Evolutionary conservation across 371 early-diverging fungal species (phyloP), one percentile per base, ranked within the genome.

Genomic region (Mortierella sp.): DNA sequence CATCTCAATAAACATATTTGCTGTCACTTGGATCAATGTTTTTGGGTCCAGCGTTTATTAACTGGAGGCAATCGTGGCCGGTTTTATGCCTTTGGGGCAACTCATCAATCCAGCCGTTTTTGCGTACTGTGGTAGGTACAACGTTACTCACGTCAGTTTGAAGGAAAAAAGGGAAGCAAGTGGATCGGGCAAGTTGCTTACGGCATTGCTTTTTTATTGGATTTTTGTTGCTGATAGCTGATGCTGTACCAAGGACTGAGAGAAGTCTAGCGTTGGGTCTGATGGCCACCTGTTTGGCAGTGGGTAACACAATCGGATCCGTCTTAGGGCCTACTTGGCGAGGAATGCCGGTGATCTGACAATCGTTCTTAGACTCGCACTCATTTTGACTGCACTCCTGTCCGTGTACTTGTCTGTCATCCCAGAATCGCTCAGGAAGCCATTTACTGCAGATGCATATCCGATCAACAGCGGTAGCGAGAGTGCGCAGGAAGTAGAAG

Each of bases 211-310:
- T 10, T 58, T 58, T 29, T 32, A 18, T 18, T 27, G 32, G 4
- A n/a, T 49, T n/a, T 6, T 5, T 18, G 21, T 49, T 38, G 16
- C 27, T 18, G 43, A 18, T 38, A 78, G 82, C 82, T 11, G 82
- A 82, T n/a, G 65, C 72, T 24, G 75, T 78, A 16, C 14, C 78
- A 4, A 44, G 58, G 14, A 41, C 29, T 3, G 16, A 6, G 0
- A 71, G 82, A 14, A 82, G 82, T 55, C 35, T 78, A 21, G 29
- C 14, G 5, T 38, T 82, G 10, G 82, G 82, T 10, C 75, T 65
- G 48, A 56, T 46, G 14, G 16, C 43, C 16, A 32, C 55, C 18
- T n/a, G 51, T 1, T 75, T 56, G 18, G 51, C 75, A 6, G 16
- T 75, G 0, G 82, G 82, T 8, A 3, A 6, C 43, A 68, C 63